These are phyloP conservation scores for Xanthoconium stramineum DNA, from an alignment of 768 basidiomycete genomes.

Conservation along the genomic window DNA sequence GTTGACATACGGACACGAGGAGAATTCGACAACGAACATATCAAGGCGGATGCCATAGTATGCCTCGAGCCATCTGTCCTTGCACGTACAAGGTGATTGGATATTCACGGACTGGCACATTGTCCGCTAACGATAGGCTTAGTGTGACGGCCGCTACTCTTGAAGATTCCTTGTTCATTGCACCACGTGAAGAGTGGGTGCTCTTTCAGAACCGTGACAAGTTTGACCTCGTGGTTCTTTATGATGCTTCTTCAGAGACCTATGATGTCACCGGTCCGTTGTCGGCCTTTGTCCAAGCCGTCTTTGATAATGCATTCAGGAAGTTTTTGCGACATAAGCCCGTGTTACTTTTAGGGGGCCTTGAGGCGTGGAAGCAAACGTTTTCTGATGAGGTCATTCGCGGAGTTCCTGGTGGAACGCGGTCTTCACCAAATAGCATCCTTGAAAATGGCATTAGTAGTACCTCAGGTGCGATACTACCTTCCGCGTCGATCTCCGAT, in stretches of 20 bases:
- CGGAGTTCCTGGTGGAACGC: constrained; percentile 19
- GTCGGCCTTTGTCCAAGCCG: constrained; percentile 59
- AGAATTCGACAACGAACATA: constrained; percentile 73
- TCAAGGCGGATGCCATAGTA: constrained; percentile 64
- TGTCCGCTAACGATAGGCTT: constrained; percentile 11
- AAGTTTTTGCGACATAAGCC: constrained; percentile 73
- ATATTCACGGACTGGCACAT: not conserved
- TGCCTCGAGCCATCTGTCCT: constrained; percentile 86
- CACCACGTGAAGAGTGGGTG: constrained; percentile 64
- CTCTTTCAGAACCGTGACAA: constrained; percentile 84
- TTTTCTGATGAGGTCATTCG: constrained; percentile 42
- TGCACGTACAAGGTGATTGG: constrained; percentile 58
- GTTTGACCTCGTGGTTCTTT: constrained; percentile 85
- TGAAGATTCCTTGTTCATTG: constrained; percentile 70
- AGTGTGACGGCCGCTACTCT: constrained; percentile 68
- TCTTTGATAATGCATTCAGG: constrained; percentile 70
- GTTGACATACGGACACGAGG: constrained; percentile 81
- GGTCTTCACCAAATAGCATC: constrained; percentile 15
- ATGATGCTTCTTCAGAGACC: constrained; percentile 63
- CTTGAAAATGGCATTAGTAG: constrained; percentile 26
- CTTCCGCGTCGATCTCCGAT: constrained; percentile 17
- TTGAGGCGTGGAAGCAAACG: constrained; percentile 73
- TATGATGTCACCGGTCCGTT: constrained; percentile 53
- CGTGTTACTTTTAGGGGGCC: constrained; percentile 80
- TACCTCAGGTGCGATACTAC: constrained; percentile 25